Percentiles rank a stretch among this genome's conserved stretches.
phyloP scores from a whole-genome alignment of 1,284 basidiomycete genomes.

The Leucoagaricus sp. region DNA sequence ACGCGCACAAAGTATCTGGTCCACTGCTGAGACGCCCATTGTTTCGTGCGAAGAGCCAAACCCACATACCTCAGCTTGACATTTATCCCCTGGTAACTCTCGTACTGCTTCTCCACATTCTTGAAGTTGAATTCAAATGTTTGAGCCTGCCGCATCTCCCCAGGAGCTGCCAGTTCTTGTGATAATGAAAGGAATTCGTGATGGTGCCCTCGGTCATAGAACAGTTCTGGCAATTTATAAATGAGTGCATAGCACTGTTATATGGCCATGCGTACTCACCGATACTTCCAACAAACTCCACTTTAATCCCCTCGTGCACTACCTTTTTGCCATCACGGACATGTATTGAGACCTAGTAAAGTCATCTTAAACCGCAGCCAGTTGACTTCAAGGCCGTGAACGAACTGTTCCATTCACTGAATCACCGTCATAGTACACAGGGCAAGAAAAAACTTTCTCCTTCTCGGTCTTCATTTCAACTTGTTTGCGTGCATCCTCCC shows the following conservation, averaged over 20 bases:
- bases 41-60: neutral
- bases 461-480: slow-evolving; percentile 77
- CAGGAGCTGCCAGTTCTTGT: slow-evolving; percentile 92
- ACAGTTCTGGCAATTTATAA: too few species aligned
- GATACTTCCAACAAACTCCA: slow-evolving; percentile 96
- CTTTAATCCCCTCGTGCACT: slow-evolving; percentile 95
- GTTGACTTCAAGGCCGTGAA: slow-evolving; percentile 16
- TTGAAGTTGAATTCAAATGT: slow-evolving; percentile 97
- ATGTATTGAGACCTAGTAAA: slow-evolving; percentile 75
- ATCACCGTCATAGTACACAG: slow-evolving; percentile 96
- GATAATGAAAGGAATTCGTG: slow-evolving; percentile 96
- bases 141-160: slow-evolving; percentile 93
- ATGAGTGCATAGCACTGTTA: too few species aligned
- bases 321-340: slow-evolving; percentile 95
- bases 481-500: slow-evolving; percentile 85
- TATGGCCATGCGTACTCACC: slow-evolving; percentile 66
- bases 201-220: slow-evolving; percentile 96
- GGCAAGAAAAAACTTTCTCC: slow-evolving; percentile 80
- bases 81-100: slow-evolving; percentile 97
- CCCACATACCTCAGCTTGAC: slow-evolving; percentile 85
- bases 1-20: slow-evolving; percentile 92
- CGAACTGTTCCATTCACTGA: slow-evolving; percentile 83
- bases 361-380: neutral
- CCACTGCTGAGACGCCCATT: neutral
- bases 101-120: slow-evolving; percentile 99